These are phyloP conservation scores for Platanus orientalis DNA, from an alignment of 164 flowering plant genomes.

Conservation along the genomic window DNA sequence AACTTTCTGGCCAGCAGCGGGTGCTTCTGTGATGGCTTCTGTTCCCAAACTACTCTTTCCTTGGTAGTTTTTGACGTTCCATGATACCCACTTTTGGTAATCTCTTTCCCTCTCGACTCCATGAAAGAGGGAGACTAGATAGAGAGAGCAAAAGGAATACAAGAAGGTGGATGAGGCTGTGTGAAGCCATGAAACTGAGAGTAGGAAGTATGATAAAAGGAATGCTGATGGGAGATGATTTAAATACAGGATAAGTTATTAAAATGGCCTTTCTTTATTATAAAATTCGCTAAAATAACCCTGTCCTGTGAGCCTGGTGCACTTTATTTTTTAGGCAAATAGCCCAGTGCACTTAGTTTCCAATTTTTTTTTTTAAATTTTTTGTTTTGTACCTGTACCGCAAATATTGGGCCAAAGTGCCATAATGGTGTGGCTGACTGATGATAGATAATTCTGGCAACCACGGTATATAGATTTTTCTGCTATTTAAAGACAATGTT, in stretches of 20 bases:
- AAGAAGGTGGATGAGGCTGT: background rate
- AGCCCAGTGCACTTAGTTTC: too few relatives aligned
- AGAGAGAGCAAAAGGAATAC: slow-evolving; percentile 17
- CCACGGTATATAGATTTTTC: too few relatives aligned
- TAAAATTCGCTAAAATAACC: slow-evolving; percentile 10
- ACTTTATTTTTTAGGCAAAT: background rate
- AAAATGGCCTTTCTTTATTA: slow-evolving; percentile 7
- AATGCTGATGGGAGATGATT: slow-evolving; percentile 3
- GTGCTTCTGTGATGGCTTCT: background rate
- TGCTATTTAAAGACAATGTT: too few relatives aligned
- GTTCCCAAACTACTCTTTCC: slow-evolving; percentile 7
- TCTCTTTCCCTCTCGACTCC: slow-evolving; percentile 9
- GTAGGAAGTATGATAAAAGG: background rate
- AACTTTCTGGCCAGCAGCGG: background rate
- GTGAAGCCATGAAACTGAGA: slow-evolving; percentile 15
- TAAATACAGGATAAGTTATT: slow-evolving; percentile 11
- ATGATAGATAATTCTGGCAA: too few relatives aligned
- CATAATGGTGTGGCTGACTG: too few relatives aligned
- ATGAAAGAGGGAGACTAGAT: slow-evolving; percentile 7
- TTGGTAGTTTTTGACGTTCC: slow-evolving; percentile 34
- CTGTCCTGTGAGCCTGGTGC: too few relatives aligned
- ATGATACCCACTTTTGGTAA: slow-evolving; percentile 38
- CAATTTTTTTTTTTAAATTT: too few relatives aligned
- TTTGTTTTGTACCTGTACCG: too few relatives aligned
- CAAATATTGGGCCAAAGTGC: too few relatives aligned